Base-by-base conservation (phyloP, 768 basidiomycete species). In the Asterophora parasitica region DNA sequence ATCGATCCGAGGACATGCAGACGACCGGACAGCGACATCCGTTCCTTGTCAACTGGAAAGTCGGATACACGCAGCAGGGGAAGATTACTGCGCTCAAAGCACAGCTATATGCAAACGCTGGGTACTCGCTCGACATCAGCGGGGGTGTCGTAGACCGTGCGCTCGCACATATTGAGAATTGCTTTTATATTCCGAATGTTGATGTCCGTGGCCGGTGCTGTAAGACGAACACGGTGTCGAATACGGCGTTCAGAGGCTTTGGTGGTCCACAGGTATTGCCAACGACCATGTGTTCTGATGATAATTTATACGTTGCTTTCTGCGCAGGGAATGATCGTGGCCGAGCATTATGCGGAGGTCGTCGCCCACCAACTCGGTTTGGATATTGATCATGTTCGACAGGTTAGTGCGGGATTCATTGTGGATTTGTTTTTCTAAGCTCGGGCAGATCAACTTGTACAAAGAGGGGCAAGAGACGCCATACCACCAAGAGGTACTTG, bases 381-480 rank as follows among this genome's bases (percentile, higher is more conserved):
- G 38, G 53, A 54, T 23, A 51, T 51, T 36, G 53, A 54, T 42
- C 46, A 51, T 20, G 34, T 54, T 45, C 46, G 53, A 33, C 38
- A 48, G 46, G 53, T 54, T 7, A 12, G 49, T 20, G 30, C 12
- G 23, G 23, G 6, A 6, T 33, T 30, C 8, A 4, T 6, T 23
- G 6, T 4, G 23, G 26, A 15, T 10, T 4, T 15, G 16, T 27
- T 9, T n/a, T 15, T 10, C 32, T 5, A 16, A 9, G 11, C 6
- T 27, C 16, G 1, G 4, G 3, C 8, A 54, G 53, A 48, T 54
- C 42, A 54, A 54, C 20, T 17, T 54, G 17, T 54, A 54, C 17
- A 54, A 54, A 27, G 53, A 54, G 46, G 53, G 53, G 15, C 49
- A 54, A 45, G 53, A 54, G 49, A 54, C 53, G 6, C 53, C 49